Percentiles rank a stretch among this genome's conserved stretches.
These are phyloP conservation scores for Penicillium maclennaniae DNA, from an alignment of 495 filamentous ascomycete species.

Conservation along the genomic window DNA sequence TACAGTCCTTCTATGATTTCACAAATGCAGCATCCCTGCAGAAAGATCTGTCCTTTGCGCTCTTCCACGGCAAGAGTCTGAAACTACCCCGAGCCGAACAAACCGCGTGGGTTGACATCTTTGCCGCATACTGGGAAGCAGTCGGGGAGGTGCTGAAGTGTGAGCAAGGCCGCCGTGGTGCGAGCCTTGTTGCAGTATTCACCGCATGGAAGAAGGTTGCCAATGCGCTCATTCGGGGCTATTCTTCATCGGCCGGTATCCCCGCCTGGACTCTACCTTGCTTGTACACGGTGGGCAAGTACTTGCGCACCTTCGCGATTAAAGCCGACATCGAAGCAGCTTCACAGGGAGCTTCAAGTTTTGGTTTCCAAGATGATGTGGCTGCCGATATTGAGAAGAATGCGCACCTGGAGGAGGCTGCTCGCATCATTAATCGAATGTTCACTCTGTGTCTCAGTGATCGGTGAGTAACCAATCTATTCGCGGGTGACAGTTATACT, in stretches of 20 bases:
- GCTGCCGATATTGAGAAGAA: constrained; percentile 67
- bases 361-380: constrained; percentile 69
- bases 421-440: constrained; percentile 79
- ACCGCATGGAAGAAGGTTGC: constrained; percentile 79
- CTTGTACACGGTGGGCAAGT: constrained; percentile 77
- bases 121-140: constrained; percentile 77
- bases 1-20: constrained; percentile 58
- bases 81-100: constrained; percentile 60
- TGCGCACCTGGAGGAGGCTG: constrained; percentile 82
- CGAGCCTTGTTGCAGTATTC: constrained; percentile 71
- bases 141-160: constrained; percentile 61
- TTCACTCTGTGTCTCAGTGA: constrained; percentile 86
- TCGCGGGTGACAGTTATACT: constrained; percentile 10
- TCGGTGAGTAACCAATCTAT: constrained; percentile 54
- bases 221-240: constrained; percentile 67
- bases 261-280: constrained; percentile 85
- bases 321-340: constrained; percentile 64
- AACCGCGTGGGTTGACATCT: constrained; percentile 78
- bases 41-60: constrained; percentile 56
- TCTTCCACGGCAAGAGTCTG: constrained; percentile 54
- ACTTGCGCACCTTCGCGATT: constrained; percentile 82
- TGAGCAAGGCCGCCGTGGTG: constrained; percentile 41
- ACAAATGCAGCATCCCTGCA: constrained; percentile 56
- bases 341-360: constrained; percentile 35
- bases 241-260: constrained; percentile 58